These are phyloP conservation scores for Aegilops sharonensis DNA, from an alignment of 176 grass and related monocot genomes.

Conservation along the genomic window DNA sequence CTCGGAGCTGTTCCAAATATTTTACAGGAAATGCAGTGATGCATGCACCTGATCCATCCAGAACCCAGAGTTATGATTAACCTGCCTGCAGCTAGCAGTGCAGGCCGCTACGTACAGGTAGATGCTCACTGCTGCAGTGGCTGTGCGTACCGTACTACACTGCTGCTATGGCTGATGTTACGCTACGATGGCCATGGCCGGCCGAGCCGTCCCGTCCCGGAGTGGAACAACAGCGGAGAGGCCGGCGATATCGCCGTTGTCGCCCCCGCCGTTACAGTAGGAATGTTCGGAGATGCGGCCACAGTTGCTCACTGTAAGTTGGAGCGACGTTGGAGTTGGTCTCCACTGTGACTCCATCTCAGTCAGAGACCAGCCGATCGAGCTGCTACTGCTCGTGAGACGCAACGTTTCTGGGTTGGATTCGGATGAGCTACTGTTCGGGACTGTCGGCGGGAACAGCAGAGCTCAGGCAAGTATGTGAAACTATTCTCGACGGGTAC, in stretches of 20 bases:
- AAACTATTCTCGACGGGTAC: neutral
- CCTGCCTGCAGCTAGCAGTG: too few species aligned
- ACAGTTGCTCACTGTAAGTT: neutral
- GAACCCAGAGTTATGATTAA: too few species aligned
- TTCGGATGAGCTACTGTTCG: neutral
- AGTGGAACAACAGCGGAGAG: neutral
- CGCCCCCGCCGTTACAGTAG: neutral
- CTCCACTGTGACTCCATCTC: neutral
- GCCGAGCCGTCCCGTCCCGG: conserved; percentile 16
- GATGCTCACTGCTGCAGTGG: too few species aligned
- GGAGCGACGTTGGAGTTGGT: neutral
- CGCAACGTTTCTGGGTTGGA: too few species aligned
- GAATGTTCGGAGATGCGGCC: conserved; percentile 4
- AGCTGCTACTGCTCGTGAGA: neutral
- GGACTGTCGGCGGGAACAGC: neutral
- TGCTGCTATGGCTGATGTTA: neutral
- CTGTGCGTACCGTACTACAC: too few species aligned
- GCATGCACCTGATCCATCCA: too few species aligned
- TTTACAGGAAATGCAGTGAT: too few species aligned
- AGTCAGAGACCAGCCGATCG: neutral
- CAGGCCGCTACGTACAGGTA: too few species aligned
- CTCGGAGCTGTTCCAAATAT: too few species aligned
- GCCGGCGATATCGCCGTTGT: neutral
- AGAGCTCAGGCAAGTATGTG: neutral
- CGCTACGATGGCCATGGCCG: neutral